Percentiles rank a stretch among this genome's conserved stretches.
Conservation (phyloP, 1,139 yeast genomes). For the Magnusiomyces fungicola region DNA sequence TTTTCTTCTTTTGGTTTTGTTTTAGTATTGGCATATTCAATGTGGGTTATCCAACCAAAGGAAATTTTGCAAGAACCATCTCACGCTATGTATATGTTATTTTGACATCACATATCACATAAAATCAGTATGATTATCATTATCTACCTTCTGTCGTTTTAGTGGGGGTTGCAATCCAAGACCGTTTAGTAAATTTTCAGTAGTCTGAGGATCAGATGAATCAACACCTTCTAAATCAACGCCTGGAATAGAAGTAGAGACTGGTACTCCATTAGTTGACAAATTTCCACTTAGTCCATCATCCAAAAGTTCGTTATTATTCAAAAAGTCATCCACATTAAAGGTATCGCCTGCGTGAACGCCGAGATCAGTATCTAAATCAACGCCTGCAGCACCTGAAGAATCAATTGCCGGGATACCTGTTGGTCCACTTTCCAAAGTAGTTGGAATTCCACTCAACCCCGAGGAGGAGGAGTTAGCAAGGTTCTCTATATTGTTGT, state of each 20-base stretch:
- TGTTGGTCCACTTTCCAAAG: no score
- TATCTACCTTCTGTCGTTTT: background rate
- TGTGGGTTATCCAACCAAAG: no score
- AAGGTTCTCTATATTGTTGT: background rate
- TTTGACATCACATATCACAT: no score
- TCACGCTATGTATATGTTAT: no score
- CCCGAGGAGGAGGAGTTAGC: background rate
- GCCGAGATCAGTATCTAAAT: background rate
- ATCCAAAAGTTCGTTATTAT: background rate
- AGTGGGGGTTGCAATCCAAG: background rate
- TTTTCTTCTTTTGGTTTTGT: no score
- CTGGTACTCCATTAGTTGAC: background rate
- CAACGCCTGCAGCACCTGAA: background rate
- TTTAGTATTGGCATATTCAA: no score
- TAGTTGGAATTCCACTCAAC: no score
- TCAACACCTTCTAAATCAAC: background rate
- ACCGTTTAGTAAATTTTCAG: background rate
- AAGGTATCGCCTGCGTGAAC: slow-evolving; percentile 4
- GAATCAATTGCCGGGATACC: background rate
- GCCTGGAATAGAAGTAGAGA: background rate
- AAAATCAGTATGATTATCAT: no score
- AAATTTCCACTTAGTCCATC: background rate
- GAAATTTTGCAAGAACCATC: no score
- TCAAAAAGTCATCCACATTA: slow-evolving; percentile 6
- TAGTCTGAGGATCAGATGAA: background rate